phyloP scores from a whole-genome alignment of 2,329 filamentous ascomycete species.

The Neurospora sp. region DNA sequence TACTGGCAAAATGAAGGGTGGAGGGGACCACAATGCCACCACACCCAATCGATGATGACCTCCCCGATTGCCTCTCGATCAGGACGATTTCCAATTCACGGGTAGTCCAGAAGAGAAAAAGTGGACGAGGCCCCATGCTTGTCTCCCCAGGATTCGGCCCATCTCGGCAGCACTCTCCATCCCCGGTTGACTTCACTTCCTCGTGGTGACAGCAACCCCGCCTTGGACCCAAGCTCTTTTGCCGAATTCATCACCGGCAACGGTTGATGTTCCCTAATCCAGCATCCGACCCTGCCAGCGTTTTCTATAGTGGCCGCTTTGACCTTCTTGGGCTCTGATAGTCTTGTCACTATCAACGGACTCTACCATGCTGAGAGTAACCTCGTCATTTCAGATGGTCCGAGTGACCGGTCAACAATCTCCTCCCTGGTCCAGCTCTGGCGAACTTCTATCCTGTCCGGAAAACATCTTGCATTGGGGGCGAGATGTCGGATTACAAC shows the following conservation, averaged over 20 bases:
- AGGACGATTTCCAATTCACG: not conserved
- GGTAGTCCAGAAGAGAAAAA: not conserved
- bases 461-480: not conserved
- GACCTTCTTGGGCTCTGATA: not conserved
- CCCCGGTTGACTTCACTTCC: not conserved
- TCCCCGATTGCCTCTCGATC: not conserved
- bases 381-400: not conserved
- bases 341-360: not conserved
- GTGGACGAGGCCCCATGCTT: not conserved
- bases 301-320: not conserved
- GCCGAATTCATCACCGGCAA: not conserved
- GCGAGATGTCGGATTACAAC: not conserved
- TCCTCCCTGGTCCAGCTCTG: not conserved
- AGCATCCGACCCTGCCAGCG: not conserved
- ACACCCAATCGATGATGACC: conserved; percentile 6
- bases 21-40: conserved; percentile 4
- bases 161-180: not conserved
- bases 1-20: conserved; percentile 1
- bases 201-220: not conserved
- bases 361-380: not conserved
- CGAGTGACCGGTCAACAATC: not conserved
- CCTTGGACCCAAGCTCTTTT: not conserved
- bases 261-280: not conserved
- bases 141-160: not conserved
- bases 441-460: not conserved